phyloP scores from a whole-genome alignment of 257 asterid species.

The Thymus mandschuricus region DNA sequence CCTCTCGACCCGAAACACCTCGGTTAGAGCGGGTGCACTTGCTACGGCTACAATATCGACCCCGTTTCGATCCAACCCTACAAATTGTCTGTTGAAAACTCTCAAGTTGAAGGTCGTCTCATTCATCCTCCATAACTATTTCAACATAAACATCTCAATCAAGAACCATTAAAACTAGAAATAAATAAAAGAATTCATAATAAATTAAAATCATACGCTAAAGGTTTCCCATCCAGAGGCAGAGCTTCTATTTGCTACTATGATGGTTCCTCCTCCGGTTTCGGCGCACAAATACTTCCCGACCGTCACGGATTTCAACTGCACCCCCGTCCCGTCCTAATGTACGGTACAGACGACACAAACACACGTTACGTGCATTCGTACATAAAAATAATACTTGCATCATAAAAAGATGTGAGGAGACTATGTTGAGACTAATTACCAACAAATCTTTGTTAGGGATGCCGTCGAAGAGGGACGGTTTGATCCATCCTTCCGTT shows the following conservation, averaged over 20 bases:
- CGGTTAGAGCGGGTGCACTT: constrained; percentile 36
- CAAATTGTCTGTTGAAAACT: constrained; percentile 64
- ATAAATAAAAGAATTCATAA: not conserved
- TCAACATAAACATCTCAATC: not conserved
- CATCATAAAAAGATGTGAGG: not conserved
- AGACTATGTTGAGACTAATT: constrained; percentile 1
- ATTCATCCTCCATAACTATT: constrained; percentile 76
- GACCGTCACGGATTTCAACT: constrained; percentile 57
- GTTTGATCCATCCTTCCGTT: constrained; percentile 72
- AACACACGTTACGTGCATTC: no score
- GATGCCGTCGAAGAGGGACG: constrained; percentile 63
- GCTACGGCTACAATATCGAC: constrained; percentile 38
- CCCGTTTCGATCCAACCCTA: constrained; percentile 54
- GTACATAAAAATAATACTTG: no score
- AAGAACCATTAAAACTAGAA: not conserved
- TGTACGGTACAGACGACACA: not conserved
- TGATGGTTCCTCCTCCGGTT: constrained; percentile 66
- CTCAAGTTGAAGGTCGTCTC: constrained; percentile 57
- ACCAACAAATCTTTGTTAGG: constrained; percentile 62
- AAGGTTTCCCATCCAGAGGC: constrained; percentile 92
- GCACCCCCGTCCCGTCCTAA: constrained; percentile 75
- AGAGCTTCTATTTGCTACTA: constrained; percentile 63
- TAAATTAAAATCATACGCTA: constrained; percentile 32
- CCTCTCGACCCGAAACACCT: constrained; percentile 55
- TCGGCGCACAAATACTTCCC: constrained; percentile 72